A percentile compares a stretch with the other conserved stretches of the same genome.
Conservation (phyloP, 257 asterid genomes). For the Cruciata laevipes region DNA sequence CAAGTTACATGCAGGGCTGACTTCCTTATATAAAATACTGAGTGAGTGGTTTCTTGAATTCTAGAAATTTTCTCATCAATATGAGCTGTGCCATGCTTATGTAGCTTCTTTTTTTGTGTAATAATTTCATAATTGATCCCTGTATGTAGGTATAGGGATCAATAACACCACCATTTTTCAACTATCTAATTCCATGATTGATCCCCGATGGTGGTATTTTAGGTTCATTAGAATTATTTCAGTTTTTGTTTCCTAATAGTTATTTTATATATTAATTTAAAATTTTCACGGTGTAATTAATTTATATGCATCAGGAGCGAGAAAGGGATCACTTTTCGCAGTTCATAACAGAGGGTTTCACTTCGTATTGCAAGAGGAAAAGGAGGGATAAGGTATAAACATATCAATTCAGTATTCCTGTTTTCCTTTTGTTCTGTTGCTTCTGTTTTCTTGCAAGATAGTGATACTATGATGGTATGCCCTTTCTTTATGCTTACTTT, state of each 20-base stretch:
- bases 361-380: constrained; percentile 96
- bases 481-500: background rate
- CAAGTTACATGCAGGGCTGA: background rate
- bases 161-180: too few relatives aligned
- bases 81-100: background rate
- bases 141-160: background rate
- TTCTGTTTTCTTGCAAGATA: background rate
- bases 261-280: background rate
- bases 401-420: background rate
- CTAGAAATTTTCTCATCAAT: background rate
- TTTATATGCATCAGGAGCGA: constrained; percentile 54
- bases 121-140: background rate
- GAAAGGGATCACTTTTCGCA: constrained; percentile 97
- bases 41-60: background rate
- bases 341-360: constrained; percentile 94
- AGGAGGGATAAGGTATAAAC: constrained; percentile 78
- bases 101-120: background rate
- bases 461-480: background rate
- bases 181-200: too few relatives aligned
- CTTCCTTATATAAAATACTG: background rate
- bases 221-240: background rate
- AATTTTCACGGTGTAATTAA: background rate
- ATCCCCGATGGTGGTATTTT: background rate
- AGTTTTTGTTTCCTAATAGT: background rate
- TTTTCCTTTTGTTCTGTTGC: background rate